Conservation (phyloP, 768 basidiomycete genomes). For the Trametes cingulata region DNA sequence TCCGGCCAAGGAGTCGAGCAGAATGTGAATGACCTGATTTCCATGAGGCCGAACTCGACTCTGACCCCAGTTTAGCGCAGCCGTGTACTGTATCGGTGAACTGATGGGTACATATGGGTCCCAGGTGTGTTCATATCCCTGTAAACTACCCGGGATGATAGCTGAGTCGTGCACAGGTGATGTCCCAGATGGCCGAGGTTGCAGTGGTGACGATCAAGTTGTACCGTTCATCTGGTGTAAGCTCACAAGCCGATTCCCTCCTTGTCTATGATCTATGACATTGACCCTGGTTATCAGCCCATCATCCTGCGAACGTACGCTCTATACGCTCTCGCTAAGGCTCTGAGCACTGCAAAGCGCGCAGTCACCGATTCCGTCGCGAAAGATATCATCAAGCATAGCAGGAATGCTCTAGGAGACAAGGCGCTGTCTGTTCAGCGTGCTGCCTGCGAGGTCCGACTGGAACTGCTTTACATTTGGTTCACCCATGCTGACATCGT, state of each 20-base stretch:
- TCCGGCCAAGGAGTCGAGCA: conserved; percentile 58
- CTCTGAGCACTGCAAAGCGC: conserved; percentile 76
- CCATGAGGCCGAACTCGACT: background rate
- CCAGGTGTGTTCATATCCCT: conserved; percentile 60
- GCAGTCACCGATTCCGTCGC: conserved; percentile 76
- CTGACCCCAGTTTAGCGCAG: conserved; percentile 53
- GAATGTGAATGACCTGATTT: conserved; percentile 53
- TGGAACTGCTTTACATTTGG: background rate
- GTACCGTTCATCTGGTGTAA: conserved; percentile 69
- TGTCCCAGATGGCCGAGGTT: conserved; percentile 94
- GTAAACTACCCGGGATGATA: background rate
- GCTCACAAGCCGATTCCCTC: conserved; percentile 30
- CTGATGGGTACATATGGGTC: conserved; percentile 83
- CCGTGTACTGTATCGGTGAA: conserved; percentile 86
- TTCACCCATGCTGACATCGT: background rate
- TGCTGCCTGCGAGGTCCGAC: conserved; percentile 72
- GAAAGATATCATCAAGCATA: conserved; percentile 85
- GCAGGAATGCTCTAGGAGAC: conserved; percentile 72
- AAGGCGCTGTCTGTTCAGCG: conserved; percentile 86
- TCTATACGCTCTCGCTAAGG: conserved; percentile 73
- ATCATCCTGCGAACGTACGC: conserved; percentile 84
- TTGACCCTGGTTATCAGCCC: conserved; percentile 45
- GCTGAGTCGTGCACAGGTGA: conserved; percentile 55
- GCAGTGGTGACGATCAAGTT: conserved; percentile 64
- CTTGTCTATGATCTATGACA: conserved; percentile 4